A percentile compares a stretch with the other conserved stretches of the same genome.
phyloP scores from a whole-genome alignment of 768 basidiomycete species.

The Psilocybe tampanensis region DNA sequence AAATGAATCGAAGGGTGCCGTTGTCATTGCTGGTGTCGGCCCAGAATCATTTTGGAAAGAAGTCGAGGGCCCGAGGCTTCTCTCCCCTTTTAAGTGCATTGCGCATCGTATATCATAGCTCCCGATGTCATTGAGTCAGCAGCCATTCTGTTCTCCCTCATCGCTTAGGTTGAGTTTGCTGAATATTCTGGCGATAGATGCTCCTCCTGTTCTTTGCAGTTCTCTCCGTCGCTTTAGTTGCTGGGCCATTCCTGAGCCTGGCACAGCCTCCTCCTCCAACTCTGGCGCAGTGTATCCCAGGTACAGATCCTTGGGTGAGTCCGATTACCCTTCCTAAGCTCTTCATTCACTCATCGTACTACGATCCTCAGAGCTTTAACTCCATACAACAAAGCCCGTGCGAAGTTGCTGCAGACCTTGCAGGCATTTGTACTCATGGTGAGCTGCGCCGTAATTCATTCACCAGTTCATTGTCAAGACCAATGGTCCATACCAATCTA shows the following conservation, averaged over 20 bases:
- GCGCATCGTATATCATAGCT: not conserved
- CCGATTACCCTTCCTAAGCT: too few relatives aligned
- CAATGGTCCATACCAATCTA: not conserved
- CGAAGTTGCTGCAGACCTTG: not conserved
- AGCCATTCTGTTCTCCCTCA: not conserved
- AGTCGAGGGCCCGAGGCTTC: not conserved
- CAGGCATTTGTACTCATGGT: not conserved
- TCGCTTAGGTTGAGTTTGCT: not conserved
- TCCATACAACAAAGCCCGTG: not conserved
- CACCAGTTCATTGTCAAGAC: not conserved
- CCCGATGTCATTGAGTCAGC: not conserved
- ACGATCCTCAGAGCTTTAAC: conserved; percentile 6
- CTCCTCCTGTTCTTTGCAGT: not conserved
- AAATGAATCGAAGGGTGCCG: too few relatives aligned
- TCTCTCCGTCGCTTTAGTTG: not conserved
- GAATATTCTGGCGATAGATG: not conserved
- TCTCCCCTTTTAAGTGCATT: not conserved
- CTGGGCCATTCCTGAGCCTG: not conserved
- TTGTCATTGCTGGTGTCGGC: too few relatives aligned
- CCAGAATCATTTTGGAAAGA: too few relatives aligned
- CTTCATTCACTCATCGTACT: too few relatives aligned
- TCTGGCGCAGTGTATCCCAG: not conserved
- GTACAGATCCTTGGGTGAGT: not conserved
- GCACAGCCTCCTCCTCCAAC: not conserved
- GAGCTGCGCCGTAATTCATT: too few relatives aligned